Evolutionary conservation across 2,329 filamentous ascomycete genomes (phyloP).

Genomic region (Cladophialophora bantiana): DNA sequence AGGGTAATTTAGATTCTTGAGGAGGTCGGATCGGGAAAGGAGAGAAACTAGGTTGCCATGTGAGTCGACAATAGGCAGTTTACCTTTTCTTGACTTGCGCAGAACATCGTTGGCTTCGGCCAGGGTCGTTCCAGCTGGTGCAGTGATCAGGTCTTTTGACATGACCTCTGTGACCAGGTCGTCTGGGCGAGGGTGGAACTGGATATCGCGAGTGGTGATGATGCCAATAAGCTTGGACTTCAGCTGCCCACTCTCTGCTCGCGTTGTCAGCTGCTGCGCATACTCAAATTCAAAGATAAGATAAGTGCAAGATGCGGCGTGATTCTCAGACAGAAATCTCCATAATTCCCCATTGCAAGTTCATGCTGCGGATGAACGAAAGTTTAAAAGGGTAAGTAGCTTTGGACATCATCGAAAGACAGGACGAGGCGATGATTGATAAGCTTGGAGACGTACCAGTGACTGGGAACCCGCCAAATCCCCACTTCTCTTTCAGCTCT

Average conservation of each 20-base stretch:
- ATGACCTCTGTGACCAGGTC: slow-evolving; percentile 87
- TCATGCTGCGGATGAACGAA: slow-evolving; percentile 99
- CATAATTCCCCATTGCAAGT: slow-evolving; percentile 87
- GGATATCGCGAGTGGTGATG: slow-evolving; percentile 96
- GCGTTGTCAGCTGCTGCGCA: slow-evolving; percentile 26
- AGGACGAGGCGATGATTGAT: slow-evolving; percentile 32
- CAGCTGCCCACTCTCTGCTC: slow-evolving; percentile 83
- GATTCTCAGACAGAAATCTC: slow-evolving; percentile 69
- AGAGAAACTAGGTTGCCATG: slow-evolving; percentile 87
- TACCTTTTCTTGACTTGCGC: slow-evolving; percentile 96
- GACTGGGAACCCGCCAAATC: slow-evolving; percentile 97
- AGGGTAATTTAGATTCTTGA: slow-evolving; percentile 98
- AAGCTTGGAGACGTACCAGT: slow-evolving; percentile 75
- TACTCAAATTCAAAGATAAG: slow-evolving; percentile 11
- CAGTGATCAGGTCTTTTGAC: slow-evolving; percentile 93
- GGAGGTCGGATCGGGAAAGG: slow-evolving; percentile 92
- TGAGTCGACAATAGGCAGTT: slow-evolving; percentile 89
- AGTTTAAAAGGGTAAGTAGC: slow-evolving; percentile 80
- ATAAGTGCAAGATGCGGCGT: slow-evolving; percentile 6
- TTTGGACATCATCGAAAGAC: slow-evolving; percentile 72
- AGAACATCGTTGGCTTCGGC: slow-evolving; percentile 91
- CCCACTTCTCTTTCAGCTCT: slow-evolving; percentile 95
- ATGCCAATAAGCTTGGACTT: slow-evolving; percentile 97
- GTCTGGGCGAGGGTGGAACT: slow-evolving; percentile 82
- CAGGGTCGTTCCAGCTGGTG: slow-evolving; percentile 79